Evolutionary conservation across 2,329 filamentous ascomycete genomes (phyloP).

Genomic region (Raffaelea arxii): DNA sequence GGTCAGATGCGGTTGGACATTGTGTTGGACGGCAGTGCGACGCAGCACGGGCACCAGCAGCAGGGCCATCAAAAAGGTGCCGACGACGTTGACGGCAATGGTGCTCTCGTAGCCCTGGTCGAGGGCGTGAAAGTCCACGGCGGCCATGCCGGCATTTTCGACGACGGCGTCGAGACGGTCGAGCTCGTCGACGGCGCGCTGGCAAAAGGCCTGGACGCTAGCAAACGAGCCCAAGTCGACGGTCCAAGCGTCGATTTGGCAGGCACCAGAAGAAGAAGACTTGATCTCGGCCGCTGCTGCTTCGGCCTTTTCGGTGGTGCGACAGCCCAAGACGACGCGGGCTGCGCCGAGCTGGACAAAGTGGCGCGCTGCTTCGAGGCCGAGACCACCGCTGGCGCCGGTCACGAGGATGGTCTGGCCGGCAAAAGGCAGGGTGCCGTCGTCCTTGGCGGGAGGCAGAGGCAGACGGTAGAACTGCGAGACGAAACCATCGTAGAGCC

Average conservation of each 20-base stretch:
- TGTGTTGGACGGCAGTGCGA: slow-evolving; percentile 22
- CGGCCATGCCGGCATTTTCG: slow-evolving; percentile 28
- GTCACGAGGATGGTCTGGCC: slow-evolving; percentile 25
- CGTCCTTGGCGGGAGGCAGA: slow-evolving; percentile 10
- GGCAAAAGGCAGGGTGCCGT: too few species aligned
- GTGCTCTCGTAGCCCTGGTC: slow-evolving; percentile 30
- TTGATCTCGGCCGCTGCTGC: slow-evolving; percentile 28
- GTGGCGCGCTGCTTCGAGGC: slow-evolving; percentile 27
- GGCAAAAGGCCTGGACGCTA: slow-evolving; percentile 32
- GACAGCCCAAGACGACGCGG: slow-evolving; percentile 28
- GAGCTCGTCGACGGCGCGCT: slow-evolving; percentile 17
- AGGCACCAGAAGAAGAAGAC: slow-evolving; percentile 11
- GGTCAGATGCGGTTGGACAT: slow-evolving; percentile 24
- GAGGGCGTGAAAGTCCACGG: slow-evolving; percentile 7
- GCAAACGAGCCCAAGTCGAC: slow-evolving; percentile 38
- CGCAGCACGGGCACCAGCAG: slow-evolving; percentile 31
- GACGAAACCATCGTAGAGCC: slow-evolving; percentile 4
- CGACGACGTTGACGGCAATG: slow-evolving; percentile 37
- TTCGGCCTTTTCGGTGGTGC: slow-evolving; percentile 24
- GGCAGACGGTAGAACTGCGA: slow-evolving; percentile 14
- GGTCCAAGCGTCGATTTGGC: slow-evolving; percentile 35
- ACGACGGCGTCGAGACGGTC: slow-evolving; percentile 32
- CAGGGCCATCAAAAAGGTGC: slow-evolving; percentile 33
- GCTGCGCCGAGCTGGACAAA: slow-evolving; percentile 25
- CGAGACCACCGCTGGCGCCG: slow-evolving; percentile 28